Base-by-base conservation (phyloP, 352 stramenopile species). In the Globisporangium nagaii region DNA sequence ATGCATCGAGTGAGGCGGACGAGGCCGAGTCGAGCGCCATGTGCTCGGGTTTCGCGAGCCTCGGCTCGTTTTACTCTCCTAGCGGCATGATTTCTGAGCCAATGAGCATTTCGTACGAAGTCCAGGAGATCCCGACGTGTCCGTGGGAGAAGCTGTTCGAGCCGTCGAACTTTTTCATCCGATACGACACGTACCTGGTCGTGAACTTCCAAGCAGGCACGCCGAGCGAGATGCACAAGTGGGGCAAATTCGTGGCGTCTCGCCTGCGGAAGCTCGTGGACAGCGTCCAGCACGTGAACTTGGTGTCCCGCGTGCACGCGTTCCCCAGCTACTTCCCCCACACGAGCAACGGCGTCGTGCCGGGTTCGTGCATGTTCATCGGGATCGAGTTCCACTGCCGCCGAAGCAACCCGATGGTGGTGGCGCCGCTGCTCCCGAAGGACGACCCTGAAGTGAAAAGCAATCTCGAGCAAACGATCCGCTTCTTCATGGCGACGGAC, bases 221-320 rank as follows among this genome's bases (percentile, higher is more conserved):
- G 1, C 67, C 77, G 39, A 66, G 66, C n/a, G 66, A 72, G 3
- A 89, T 93, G 79, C 71, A 86, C 63, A 78, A 85, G 41, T 90
- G 82, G 79, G 78, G 80, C 27, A 93, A 86, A 53, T 90, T 90
- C 60, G 79, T 93, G 1, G 70, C 86, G 52, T 93, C 79, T n/a
- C 79, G 82, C 10, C 32, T 93, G 11, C 77, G 79, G 10, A 93
- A 93, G 53, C 66, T 90, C 9, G 78, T 93, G 7, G 79, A 93
- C 34, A 88, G 74, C 46, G 59, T 90, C 10, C 69, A 88, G 44
- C 78, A 88, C 59, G 70, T 90, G 40, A 65, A 61, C 0, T 65
- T 71, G 2, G 71, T 93, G 12, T 73, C 72, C 0, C 66, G 72
- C 12, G 78, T 89, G 0, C 82, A 90, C 40, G 79, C 79, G 24